Base-by-base conservation (phyloP, 2,329 filamentous ascomycete genomes). In the Cladosporium sphaerospermum region DNA sequence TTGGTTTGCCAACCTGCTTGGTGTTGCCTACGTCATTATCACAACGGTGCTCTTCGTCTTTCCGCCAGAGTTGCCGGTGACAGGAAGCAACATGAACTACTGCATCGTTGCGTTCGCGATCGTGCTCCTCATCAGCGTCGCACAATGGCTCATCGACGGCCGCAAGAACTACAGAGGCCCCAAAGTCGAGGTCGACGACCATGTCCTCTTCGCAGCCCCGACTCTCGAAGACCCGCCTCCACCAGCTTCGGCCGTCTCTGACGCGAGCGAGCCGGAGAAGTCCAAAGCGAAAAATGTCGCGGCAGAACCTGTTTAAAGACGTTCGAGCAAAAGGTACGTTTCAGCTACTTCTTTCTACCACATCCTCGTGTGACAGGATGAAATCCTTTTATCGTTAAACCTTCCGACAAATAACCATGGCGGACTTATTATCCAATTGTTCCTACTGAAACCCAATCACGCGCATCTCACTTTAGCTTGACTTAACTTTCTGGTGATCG, bases 41-140 rank as follows among this genome's bases (percentile, higher is more conserved):
- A 89, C 86, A 0, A 89, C 85, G 0, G 81, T 89, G 1, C 75
- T 90, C 0, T 89, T 89, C 69, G 76, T 89, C 16, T 88, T 89
- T 69, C 86, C 86, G 3, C 86, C 86, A 0, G 77, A 76, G 7
- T 63, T 83, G 3, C 84, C 84, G 0, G 83, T 85, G 2, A 82
- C 81, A 0, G 75, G 77, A 0, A 80, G 71, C 59, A 88, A 80
- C 70, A 89, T 89, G 86, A 90, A 79, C 56, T 80, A 80, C 52
- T 80, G 76, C 59, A 73, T 79, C 41, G 79, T 77, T 14, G 79
- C 76, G 0, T 82, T 83, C 45, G 78, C 75, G 1, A 78, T 81
- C 53, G 78, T 84, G 45, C 62, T 82, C 40, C 67, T 80, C 34
- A 74, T 84, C 54, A 81, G 78, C 28, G 68, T 75, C 0, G 64